A percentile compares a stretch with the other conserved stretches of the same genome.
Evolutionary conservation across 2,329 filamentous ascomycete species (phyloP).

Genomic region (Pseudogymnoascus sp.): DNA sequence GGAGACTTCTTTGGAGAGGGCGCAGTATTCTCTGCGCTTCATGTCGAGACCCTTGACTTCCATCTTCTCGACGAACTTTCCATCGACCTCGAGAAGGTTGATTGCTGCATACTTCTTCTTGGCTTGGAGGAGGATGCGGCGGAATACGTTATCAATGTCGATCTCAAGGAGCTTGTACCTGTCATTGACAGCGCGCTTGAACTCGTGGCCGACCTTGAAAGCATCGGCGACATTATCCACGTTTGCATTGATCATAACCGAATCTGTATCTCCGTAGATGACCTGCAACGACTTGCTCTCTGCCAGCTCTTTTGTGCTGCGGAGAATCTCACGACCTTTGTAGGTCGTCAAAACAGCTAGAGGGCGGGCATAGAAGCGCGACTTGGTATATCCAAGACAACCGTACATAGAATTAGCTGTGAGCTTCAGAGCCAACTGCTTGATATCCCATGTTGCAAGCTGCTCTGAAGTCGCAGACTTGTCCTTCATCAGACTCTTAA

Average conservation of each 20-base stretch:
- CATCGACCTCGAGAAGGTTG: constrained; percentile 81
- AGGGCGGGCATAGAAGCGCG: constrained; percentile 91
- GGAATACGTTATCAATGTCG: constrained; percentile 96
- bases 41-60: constrained; percentile 98
- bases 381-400: constrained; percentile 93
- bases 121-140: constrained; percentile 83
- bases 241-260: constrained; percentile 99
- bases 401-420: constrained; percentile 99
- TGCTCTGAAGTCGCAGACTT: constrained; percentile 78
- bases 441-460: constrained; percentile 93
- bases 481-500: constrained; percentile 96
- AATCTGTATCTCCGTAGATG: constrained; percentile 98
- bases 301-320: constrained; percentile 90
- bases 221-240: constrained; percentile 88
- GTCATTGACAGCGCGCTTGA: constrained; percentile 92
- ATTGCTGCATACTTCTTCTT: constrained; percentile 99
- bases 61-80: constrained; percentile 86
- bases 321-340: constrained; percentile 94
- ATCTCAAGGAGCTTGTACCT: constrained; percentile 89
- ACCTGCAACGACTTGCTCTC: constrained; percentile 86
- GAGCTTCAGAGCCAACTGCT: constrained; percentile 90
- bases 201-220: constrained; percentile 83
- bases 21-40: constrained; percentile 94
- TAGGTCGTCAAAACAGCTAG: constrained; percentile 92
- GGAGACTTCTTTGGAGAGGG: constrained; percentile 89